A percentile compares a stretch with the other conserved stretches of the same genome.
Evolutionary conservation across 2,329 filamentous ascomycete species (phyloP).

Genomic region (Sclerotinia trifoliorum): DNA sequence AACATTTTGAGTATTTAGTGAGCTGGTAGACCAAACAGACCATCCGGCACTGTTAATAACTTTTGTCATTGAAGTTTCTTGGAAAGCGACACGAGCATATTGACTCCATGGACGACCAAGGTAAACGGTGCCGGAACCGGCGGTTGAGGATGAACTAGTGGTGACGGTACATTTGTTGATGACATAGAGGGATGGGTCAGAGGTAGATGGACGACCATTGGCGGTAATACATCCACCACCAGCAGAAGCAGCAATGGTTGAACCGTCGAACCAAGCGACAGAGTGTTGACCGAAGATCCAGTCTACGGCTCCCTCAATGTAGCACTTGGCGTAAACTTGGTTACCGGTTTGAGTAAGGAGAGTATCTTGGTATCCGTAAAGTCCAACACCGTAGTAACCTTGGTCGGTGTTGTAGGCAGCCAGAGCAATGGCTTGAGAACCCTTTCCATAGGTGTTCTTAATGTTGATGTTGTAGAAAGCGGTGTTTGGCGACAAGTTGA

Average conservation of each 20-base stretch:
- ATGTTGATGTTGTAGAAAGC: conserved; percentile 61
- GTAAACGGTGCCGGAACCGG: conserved; percentile 45
- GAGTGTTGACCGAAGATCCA: conserved; percentile 58
- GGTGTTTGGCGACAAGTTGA: conserved; percentile 46
- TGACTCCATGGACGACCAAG: conserved; percentile 54
- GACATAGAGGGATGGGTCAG: conserved; percentile 51
- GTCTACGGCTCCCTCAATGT: conserved; percentile 58
- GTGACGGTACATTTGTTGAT: conserved; percentile 48
- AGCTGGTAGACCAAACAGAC: conserved; percentile 47
- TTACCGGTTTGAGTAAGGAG: conserved; percentile 50
- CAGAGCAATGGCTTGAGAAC: conserved; percentile 54
- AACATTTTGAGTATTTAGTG: conserved; percentile 48
- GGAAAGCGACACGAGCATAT: conserved; percentile 53
- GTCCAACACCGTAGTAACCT: conserved; percentile 56
- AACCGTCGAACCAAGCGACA: conserved; percentile 43
- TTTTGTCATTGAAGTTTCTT: conserved; percentile 47
- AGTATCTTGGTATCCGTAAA: conserved; percentile 59
- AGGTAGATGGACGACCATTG: conserved; percentile 44
- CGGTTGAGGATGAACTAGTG: conserved; percentile 43
- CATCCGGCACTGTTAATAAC: conserved; percentile 54
- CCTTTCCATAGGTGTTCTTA: conserved; percentile 50
- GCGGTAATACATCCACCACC: conserved; percentile 41
- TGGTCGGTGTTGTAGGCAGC: conserved; percentile 51
- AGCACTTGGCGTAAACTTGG: conserved; percentile 55
- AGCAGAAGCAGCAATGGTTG: conserved; percentile 48